Percentiles rank a stretch among this genome's conserved stretches.
Conservation (phyloP, 768 basidiomycete species). For the Exsudoporus frostii region DNA sequence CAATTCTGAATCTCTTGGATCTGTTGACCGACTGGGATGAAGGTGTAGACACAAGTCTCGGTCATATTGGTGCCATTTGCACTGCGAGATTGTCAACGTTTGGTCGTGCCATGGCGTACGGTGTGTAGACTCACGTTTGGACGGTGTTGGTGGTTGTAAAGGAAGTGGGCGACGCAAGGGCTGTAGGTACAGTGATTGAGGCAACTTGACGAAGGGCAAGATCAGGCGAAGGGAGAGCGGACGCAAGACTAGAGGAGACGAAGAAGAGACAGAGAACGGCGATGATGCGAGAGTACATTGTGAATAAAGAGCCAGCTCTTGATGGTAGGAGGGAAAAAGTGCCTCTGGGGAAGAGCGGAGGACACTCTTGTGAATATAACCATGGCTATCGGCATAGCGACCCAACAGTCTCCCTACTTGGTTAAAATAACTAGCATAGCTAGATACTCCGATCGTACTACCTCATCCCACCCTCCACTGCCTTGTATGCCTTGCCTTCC, state of each 20-base stretch:
- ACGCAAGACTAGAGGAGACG: conserved; percentile 21
- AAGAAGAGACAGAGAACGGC: conserved; percentile 25
- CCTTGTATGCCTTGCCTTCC: conserved; percentile 81
- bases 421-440: neutral
- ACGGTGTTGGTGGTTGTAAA: conserved; percentile 35
- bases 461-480: conserved; percentile 71
- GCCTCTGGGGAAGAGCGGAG: conserved; percentile 32
- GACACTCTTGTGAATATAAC: conserved; percentile 2
- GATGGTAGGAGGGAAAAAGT: conserved; percentile 16
- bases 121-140: conserved; percentile 37
- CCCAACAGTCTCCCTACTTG: conserved; percentile 4
- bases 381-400: conserved; percentile 19
- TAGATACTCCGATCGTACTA: conserved; percentile 5
- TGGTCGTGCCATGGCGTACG: too few species aligned
- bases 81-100: conserved; percentile 29
- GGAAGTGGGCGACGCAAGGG: conserved; percentile 33
- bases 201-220: conserved; percentile 19
- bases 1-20: conserved; percentile 55
- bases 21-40: conserved; percentile 52
- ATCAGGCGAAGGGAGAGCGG: conserved; percentile 27
- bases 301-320: conserved; percentile 41
- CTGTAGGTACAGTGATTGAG: conserved; percentile 17
- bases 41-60: conserved; percentile 56
- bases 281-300: conserved; percentile 23
- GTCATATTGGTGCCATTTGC: conserved; percentile 48